Evolutionary conservation across 73 alveolate species (phyloP).

Genomic region (Stentor roeselii): DNA sequence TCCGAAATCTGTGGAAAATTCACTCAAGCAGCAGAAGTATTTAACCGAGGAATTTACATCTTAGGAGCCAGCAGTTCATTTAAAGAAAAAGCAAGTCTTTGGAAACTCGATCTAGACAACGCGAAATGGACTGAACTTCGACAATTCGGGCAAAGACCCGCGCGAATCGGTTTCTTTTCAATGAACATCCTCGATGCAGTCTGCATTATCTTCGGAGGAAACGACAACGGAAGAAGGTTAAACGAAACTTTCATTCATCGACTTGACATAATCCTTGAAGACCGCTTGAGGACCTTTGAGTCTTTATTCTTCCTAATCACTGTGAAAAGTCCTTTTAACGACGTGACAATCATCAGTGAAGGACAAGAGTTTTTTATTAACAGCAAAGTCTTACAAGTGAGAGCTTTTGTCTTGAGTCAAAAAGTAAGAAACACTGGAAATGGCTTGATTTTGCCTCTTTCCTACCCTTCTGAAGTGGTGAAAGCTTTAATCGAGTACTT

Average conservation of each 20-base stretch:
- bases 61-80: background rate
- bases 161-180: background rate
- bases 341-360: background rate
- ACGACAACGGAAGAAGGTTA: background rate
- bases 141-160: background rate
- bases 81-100: background rate
- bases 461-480: background rate
- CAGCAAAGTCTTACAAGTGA: background rate
- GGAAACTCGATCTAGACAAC: background rate
- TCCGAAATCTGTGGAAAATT: background rate
- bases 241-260: background rate
- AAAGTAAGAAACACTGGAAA: background rate
- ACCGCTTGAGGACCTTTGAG: background rate
- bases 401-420: background rate
- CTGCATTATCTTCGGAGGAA: slow-evolving; percentile 6
- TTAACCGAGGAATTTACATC: background rate
- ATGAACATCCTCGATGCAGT: background rate
- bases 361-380: background rate
- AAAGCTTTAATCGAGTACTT: background rate
- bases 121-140: background rate
- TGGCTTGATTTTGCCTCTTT: background rate
- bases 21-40: slow-evolving; percentile 7
- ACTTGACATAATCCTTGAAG: background rate
- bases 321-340: background rate
- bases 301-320: background rate